A percentile compares a stretch with the other conserved stretches of the same genome.
These are phyloP conservation scores for cucumber (Cucumis sativus) DNA, from an alignment of 306 rosid species.

Conservation along the genomic window Cucumber_9930_V3 NC_026657.2:8136001-8136500, in stretches of 20 bases:
- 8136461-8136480: no score
- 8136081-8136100: no score
- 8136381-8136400: no score
- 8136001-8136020: constrained; percentile 9
- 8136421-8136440: no score
- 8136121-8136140: constrained; percentile 33
- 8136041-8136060: no score
- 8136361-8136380: no score
- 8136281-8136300: background rate
- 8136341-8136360: no score
- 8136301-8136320: background rate
- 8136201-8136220: constrained; percentile 25
- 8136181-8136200: constrained; percentile 38
- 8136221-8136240: constrained; percentile 38
- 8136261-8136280: constrained; percentile 25
- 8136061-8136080: no score
- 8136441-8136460: no score
- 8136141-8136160: constrained; percentile 76
- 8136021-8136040: background rate
- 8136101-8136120: background rate
- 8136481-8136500: no score
- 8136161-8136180: constrained; percentile 65
- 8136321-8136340: no score
- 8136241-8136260: constrained; percentile 44
- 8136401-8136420: no score